These are phyloP conservation scores for Pyracantha coccinea DNA, from an alignment of 331 rosid species.

Conservation along the genomic window DNA sequence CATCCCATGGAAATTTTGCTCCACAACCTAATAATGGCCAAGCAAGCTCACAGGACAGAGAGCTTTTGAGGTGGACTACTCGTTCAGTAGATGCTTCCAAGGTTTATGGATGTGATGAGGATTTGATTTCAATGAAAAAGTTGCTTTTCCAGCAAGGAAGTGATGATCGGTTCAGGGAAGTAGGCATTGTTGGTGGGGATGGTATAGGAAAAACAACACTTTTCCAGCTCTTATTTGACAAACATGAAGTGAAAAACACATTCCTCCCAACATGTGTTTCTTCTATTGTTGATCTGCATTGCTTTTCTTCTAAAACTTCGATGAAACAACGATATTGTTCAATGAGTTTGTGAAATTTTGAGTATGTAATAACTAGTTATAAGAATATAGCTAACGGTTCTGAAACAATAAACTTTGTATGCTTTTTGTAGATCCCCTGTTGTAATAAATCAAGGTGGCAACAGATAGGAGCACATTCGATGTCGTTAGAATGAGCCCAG, in stretches of 20 bases:
- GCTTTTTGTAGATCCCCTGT: too few relatives aligned
- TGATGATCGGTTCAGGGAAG: background rate
- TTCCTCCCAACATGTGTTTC: conserved; percentile 1
- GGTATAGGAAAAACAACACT: conserved; percentile 16
- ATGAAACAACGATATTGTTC: too few relatives aligned
- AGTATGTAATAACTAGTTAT: too few relatives aligned
- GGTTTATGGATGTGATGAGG: conserved; percentile 13
- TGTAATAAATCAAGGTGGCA: too few relatives aligned
- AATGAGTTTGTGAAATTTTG: too few relatives aligned
- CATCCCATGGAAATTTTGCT: too few relatives aligned
- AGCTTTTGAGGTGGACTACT: background rate
- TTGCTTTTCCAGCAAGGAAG: background rate
- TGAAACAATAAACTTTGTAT: too few relatives aligned
- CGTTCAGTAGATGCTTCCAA: background rate
- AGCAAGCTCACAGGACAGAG: background rate
- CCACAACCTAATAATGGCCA: background rate
- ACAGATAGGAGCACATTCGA: too few relatives aligned
- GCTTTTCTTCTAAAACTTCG: too few relatives aligned
- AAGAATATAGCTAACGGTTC: too few relatives aligned
- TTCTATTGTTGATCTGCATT: too few relatives aligned
- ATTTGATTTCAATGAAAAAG: background rate
- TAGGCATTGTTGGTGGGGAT: background rate
- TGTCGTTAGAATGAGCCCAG: too few relatives aligned
- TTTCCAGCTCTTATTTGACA: background rate
- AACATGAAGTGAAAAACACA: background rate